Base-by-base conservation (phyloP, 805 yeast genomes). In the Ogataea pignaliae region DNA sequence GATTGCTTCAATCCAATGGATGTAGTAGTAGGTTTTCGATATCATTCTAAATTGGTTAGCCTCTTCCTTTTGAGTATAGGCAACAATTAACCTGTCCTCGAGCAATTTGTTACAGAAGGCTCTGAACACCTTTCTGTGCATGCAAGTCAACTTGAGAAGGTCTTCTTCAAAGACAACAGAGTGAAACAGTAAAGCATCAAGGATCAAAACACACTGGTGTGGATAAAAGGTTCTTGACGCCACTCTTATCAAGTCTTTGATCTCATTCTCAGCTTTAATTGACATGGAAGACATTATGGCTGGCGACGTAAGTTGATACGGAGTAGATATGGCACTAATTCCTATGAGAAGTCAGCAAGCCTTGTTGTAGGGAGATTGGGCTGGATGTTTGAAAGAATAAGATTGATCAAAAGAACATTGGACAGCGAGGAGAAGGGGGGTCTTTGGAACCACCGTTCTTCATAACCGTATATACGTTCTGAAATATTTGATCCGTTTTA, bases 121-220 rank as follows among this genome's bases (percentile, higher is more conserved):
- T 45, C 97, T 79, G 36, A 93, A 72, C 56, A 88, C 96, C 57
- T 91, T 91, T 43, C 89, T 76, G 53, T 88, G 88, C 53, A 93
- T 81, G 16, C 93, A 90, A 37, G 91, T 70, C 41, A 93, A 71
- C 57, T 79, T 82, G 29, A 85, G 78, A 59, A 93, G 71, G 65
- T 93, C 99, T 49, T 91, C 97, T 64, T 93, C 99, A 15, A 90
- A 84, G 29, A 91, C 73, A 9, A 91, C 97, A 13, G 90, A 83
- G 64, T 91, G 99, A 56, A 85, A 77, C 34, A 91, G 65, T 6
- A 91, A 70, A 1, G 97, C 96, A 64, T 91, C 99, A 50, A 93
- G 63, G 9, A 91, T 82, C 37, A 91, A 73, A 34, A 90, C 83
- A 53, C 85, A 85, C n/a, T 87, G 83, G 29, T 82, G 80, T 31